These are phyloP conservation scores for Salpingoeca rosetta DNA, from an alignment of 78 protist species.

Conservation along the genomic window DNA sequence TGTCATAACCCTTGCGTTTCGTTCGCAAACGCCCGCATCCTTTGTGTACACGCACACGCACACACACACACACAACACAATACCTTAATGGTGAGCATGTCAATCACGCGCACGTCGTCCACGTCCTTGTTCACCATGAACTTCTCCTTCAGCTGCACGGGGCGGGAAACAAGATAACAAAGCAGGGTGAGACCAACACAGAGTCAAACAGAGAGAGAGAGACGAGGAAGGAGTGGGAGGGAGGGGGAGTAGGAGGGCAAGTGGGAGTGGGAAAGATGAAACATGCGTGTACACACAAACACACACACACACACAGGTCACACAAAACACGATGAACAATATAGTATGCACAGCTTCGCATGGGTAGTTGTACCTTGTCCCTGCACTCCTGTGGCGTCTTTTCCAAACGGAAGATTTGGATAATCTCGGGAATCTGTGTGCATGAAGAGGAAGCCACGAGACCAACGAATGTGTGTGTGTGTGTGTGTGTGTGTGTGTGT, in stretches of 20 bases:
- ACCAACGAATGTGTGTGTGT: too few relatives aligned
- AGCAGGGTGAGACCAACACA: neutral
- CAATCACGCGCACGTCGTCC: slow-evolving; percentile 5
- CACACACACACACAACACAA: neutral
- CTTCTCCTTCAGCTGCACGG: neutral
- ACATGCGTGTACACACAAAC: neutral
- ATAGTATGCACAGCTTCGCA: neutral
- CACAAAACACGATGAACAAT: neutral
- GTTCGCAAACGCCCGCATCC: too few relatives aligned
- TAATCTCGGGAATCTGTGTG: too few relatives aligned
- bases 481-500: too few relatives aligned
- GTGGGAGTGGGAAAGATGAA: neutral
- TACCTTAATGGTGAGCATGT: slow-evolving; percentile 23
- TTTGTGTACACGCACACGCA: neutral
- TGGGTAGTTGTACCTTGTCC: neutral
- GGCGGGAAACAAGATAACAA: too few relatives aligned
- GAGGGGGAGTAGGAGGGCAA: neutral
- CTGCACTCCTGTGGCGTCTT: neutral
- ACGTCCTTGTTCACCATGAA: neutral
- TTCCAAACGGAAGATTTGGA: neutral
- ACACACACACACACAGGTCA: neutral
- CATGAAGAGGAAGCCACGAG: too few relatives aligned
- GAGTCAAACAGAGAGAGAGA: neutral
- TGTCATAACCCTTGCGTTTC: neutral
- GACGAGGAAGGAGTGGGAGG: neutral